A percentile compares a stretch with the other conserved stretches of the same genome.
Conservation (phyloP, 371 early-diverging fungal genomes). For the Mortierella sp. region DNA sequence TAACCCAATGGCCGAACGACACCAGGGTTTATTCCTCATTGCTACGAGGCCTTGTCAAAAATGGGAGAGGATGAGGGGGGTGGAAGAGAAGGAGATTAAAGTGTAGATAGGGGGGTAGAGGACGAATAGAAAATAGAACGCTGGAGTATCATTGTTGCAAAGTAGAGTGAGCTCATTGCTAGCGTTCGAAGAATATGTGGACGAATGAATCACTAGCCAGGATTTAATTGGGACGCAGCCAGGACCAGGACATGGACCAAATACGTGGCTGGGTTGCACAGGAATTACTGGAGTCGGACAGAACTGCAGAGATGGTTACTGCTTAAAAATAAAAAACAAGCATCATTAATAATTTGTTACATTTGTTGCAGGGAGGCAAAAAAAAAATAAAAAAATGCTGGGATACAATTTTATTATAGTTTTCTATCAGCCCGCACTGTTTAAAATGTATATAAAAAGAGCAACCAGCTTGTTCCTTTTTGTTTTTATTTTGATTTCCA, state of each 20-base stretch:
- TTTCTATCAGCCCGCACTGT: neutral
- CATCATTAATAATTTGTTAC: too few relatives aligned
- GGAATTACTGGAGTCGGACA: neutral
- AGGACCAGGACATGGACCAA: neutral
- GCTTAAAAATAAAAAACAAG: neutral
- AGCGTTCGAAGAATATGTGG: too few relatives aligned
- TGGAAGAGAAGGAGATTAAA: neutral
- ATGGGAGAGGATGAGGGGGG: neutral
- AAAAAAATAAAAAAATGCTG: neutral
- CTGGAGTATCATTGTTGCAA: too few relatives aligned
- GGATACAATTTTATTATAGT: neutral
- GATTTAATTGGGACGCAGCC: too few relatives aligned
- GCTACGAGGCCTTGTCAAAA: neutral
- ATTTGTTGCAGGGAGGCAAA: too few relatives aligned
- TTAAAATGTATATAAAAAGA: neutral
- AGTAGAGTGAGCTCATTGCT: too few relatives aligned
- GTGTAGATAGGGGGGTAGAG: too few relatives aligned
- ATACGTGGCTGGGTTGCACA: slow-evolving; percentile 1
- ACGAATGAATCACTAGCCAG: too few relatives aligned
- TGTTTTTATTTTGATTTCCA: neutral
- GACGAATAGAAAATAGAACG: too few relatives aligned
- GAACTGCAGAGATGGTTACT: neutral
- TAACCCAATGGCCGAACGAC: slow-evolving; percentile 24
- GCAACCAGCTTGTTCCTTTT: neutral
- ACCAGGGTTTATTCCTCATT: neutral